Percentiles rank a stretch among this genome's conserved stretches.
phyloP scores from a whole-genome alignment of 1,139 yeast genomes.

The Taphrina communis region DNA sequence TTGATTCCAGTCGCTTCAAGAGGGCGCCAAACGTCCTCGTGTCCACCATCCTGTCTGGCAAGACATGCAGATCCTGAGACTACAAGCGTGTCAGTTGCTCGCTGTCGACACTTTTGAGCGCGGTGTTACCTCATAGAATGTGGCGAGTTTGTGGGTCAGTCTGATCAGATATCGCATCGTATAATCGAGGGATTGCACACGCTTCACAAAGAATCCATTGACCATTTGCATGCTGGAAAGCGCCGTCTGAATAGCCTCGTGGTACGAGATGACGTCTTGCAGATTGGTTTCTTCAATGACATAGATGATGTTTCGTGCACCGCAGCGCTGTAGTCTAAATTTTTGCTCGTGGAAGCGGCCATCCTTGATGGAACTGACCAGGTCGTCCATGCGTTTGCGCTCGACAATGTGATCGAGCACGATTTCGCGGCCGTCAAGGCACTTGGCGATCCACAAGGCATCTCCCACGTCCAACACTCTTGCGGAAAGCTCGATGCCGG shows the following conservation, averaged over 20 bases:
- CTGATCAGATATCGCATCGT: slow-evolving; percentile 69
- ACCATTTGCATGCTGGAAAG: slow-evolving; percentile 73
- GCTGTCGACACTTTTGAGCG: too few species aligned
- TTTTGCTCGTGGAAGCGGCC: slow-evolving; percentile 87
- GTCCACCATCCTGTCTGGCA: slow-evolving; percentile 46
- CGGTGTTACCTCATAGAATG: slow-evolving; percentile 44
- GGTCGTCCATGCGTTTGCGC: slow-evolving; percentile 85
- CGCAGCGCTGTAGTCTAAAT: slow-evolving; percentile 69
- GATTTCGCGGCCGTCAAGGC: slow-evolving; percentile 65
- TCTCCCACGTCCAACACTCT: slow-evolving; percentile 81
- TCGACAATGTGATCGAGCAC: slow-evolving; percentile 83
- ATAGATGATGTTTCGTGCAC: slow-evolving; percentile 71
- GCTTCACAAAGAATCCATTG: slow-evolving; percentile 68
- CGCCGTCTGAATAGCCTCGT: slow-evolving; percentile 75
- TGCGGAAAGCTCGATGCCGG: slow-evolving; percentile 61
- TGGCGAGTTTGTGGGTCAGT: slow-evolving; percentile 61
- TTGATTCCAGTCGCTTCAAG: slow-evolving; percentile 36
- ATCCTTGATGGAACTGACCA: slow-evolving; percentile 79
- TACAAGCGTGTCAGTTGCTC: background rate
- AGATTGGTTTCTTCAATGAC: slow-evolving; percentile 77
- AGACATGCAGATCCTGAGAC: slow-evolving; percentile 41
- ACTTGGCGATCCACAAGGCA: slow-evolving; percentile 82
- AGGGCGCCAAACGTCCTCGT: slow-evolving; percentile 43
- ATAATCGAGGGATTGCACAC: slow-evolving; percentile 75
- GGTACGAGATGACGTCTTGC: slow-evolving; percentile 57